phyloP scores from a whole-genome alignment of 1,284 basidiomycete species.

The Earliella scabrosa region DNA sequence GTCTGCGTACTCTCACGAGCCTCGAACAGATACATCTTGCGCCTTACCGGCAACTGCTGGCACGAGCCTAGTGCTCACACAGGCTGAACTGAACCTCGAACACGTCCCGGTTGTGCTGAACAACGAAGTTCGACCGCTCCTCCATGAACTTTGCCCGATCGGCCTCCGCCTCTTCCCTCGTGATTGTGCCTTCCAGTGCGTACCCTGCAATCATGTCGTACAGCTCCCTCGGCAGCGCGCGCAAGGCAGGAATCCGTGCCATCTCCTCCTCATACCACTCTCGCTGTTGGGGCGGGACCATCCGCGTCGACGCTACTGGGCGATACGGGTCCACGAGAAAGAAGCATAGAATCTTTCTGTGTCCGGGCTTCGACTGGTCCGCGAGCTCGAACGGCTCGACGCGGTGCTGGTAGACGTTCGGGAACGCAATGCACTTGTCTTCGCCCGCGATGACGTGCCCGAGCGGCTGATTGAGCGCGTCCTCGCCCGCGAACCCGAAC shows the following conservation, averaged over 20 bases:
- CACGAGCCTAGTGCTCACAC: slow-evolving; percentile 13
- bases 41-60: no score
- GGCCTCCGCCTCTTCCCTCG: slow-evolving; percentile 9
- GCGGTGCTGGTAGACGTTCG: slow-evolving; percentile 15
- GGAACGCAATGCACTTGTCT: slow-evolving; percentile 13
- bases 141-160: slow-evolving; percentile 13
- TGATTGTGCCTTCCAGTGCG: slow-evolving; percentile 1
- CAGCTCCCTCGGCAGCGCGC: slow-evolving; percentile 7
- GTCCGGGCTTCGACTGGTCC: slow-evolving; percentile 30
- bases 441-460: slow-evolving; percentile 9
- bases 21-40: no score
- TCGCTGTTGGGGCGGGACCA: slow-evolving; percentile 6
- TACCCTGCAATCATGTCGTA: slow-evolving; percentile 3
- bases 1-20: no score
- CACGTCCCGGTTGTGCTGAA: slow-evolving; percentile 7
- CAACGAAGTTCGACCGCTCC: slow-evolving; percentile 11
- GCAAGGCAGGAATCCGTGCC: neutral
- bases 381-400: slow-evolving; percentile 32
- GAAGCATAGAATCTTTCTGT: slow-evolving; percentile 34
- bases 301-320: slow-evolving; percentile 4
- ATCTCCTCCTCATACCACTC: slow-evolving; percentile 6
- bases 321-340: slow-evolving; percentile 35
- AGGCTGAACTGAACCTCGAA: slow-evolving; percentile 14
- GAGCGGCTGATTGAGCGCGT: slow-evolving; percentile 10
- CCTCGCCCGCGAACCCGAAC: neutral